Evolutionary conservation across 2,329 filamentous ascomycete genomes (phyloP).

Genomic region (Podosphaera xanthii): DNA sequence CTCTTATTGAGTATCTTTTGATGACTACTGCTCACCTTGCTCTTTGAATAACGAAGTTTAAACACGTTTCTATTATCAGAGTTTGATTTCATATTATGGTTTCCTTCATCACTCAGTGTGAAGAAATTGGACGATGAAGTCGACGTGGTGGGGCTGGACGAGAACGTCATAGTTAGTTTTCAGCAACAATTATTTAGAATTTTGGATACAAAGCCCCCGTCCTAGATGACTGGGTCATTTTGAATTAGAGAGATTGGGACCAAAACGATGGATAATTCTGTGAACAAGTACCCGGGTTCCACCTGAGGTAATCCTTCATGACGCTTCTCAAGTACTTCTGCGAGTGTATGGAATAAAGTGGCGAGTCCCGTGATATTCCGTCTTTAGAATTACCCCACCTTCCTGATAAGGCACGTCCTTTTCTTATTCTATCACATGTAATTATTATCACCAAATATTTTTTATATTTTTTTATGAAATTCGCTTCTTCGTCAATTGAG

Average conservation of each 20-base stretch:
- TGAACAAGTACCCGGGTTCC: too few species aligned
- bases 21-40: conserved; percentile 44
- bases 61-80: conserved; percentile 57
- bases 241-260: neutral
- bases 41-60: conserved; percentile 86
- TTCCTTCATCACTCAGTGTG: conserved; percentile 86
- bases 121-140: conserved; percentile 75
- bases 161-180: conserved; percentile 13
- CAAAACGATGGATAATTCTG: too few species aligned
- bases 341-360: too few species aligned
- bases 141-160: conserved; percentile 14
- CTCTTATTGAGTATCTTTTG: neutral
- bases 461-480: too few species aligned
- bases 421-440: too few species aligned
- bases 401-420: too few species aligned
- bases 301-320: too few species aligned
- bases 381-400: too few species aligned
- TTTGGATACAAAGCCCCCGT: neutral
- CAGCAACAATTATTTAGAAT: neutral
- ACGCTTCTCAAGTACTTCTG: too few species aligned
- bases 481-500: too few species aligned
- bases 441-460: too few species aligned
- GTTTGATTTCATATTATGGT: conserved; percentile 83
- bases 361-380: too few species aligned
- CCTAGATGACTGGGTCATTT: neutral